Evolutionary conservation across 495 filamentous ascomycete species (phyloP), one percentile per base, ranked within the genome.

Genomic region (Penicillium lividum): DNA sequence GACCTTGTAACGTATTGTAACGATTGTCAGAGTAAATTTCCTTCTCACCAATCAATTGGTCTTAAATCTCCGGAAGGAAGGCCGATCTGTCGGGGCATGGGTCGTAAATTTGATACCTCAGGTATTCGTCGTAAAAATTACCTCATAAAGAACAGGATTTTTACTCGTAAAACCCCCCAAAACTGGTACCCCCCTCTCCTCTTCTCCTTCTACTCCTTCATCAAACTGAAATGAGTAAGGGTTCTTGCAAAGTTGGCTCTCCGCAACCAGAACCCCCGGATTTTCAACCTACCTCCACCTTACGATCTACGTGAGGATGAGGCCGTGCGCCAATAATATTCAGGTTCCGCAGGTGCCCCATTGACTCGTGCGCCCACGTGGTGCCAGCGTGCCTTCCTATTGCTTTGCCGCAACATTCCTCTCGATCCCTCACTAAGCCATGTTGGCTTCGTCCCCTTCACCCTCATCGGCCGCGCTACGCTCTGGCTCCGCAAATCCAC

Each of bases 371-470:
- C 69, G 67, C 76, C 74, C 73, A 77, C 74, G 74, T 77, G 75
- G 74, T 73, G 65, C 61, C 60, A 61, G 69, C 71, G 68, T 67
- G 61, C 66, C 54, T 52, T 67, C 61, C 59, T 54, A 69, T 29
- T 60, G 63, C 57, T 59, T 51, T 48, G 59, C 55, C 42, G 25
- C 58, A 63, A 52, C 65, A 69, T 68, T 69, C 67, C 31, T 22
- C 44, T 54, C 31, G 9, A 61, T 47, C 54, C 53, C 25, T 34
- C 50, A 25, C 38, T 50, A 56, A 64, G 57, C 68, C 57, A 81
- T 82, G 77, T 70, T 82, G 64, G 75, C 74, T 60, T 77, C 80
- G 18, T 79, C 78, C 60, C 71, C 77, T 47, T 80, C 78, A 51
- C 72, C 77, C 31, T 79, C 76, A n/a, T 59, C 63, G 54, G 67